These are phyloP conservation scores for Lodderomyces theae DNA, from an alignment of 1,139 yeast genomes.

Conservation along the genomic window DNA sequence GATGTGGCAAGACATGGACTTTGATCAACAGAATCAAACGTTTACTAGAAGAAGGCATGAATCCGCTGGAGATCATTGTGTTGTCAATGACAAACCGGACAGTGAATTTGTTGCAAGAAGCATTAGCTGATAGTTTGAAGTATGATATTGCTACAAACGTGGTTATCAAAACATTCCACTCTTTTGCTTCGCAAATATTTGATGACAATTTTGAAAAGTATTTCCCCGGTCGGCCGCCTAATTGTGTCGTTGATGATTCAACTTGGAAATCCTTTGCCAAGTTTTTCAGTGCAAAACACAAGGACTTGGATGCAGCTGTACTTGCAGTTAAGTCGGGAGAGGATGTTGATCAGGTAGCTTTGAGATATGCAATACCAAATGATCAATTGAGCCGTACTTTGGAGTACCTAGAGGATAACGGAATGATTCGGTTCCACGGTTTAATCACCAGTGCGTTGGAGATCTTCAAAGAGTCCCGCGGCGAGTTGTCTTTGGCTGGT, in stretches of 20 bases:
- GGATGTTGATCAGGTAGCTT: constrained; percentile 25
- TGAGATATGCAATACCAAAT: constrained; percentile 20
- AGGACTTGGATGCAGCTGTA: constrained; percentile 31
- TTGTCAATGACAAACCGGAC: constrained; percentile 72
- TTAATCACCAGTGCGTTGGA: constrained; percentile 30
- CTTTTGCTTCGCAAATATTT: constrained; percentile 40
- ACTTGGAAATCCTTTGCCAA: constrained; percentile 47
- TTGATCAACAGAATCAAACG: constrained; percentile 53
- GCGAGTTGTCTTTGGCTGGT: constrained; percentile 22
- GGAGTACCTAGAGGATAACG: constrained; percentile 26
- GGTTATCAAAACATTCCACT: constrained; percentile 60
- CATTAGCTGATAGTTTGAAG: constrained; percentile 24
- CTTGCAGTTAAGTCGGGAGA: constrained; percentile 31
- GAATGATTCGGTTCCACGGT: constrained; percentile 38
- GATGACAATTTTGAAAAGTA: constrained; percentile 50
- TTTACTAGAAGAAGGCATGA: constrained; percentile 37
- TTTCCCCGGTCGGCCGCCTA: constrained; percentile 40
- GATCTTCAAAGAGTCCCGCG: constrained; percentile 21
- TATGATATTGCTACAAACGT: constrained; percentile 25
- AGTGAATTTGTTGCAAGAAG: constrained; percentile 48
- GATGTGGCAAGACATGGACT: constrained; percentile 72
- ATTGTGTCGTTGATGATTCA: constrained; percentile 47
- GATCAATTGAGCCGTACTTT: constrained; percentile 20
- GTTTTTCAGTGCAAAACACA: constrained; percentile 22
- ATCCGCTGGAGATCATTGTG: constrained; percentile 57